phyloP scores from a whole-genome alignment of 306 rosid species.

The Sphenostylis stenocarpa region DNA sequence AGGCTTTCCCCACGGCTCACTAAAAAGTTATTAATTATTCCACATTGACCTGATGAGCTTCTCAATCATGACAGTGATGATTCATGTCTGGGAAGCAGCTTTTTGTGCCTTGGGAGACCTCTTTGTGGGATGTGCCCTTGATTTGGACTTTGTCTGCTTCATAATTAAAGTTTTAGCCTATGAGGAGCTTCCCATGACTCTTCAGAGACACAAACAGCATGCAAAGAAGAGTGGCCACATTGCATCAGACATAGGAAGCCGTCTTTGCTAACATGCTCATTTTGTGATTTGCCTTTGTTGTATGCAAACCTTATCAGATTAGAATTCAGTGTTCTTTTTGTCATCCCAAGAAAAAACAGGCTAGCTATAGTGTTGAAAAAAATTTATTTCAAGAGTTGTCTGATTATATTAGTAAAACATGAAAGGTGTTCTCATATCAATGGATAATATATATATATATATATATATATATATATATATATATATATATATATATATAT shows the following conservation, averaged over 20 bases:
- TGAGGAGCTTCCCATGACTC: neutral
- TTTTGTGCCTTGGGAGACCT: constrained; percentile 33
- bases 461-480: too few relatives aligned
- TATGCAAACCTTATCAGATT: neutral
- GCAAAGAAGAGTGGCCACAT: neutral
- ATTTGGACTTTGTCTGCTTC: constrained; percentile 40
- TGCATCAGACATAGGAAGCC: neutral
- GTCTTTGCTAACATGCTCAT: neutral
- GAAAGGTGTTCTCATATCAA: too few relatives aligned
- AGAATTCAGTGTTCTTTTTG: neutral
- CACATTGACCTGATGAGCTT: constrained; percentile 10
- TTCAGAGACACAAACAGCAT: neutral
- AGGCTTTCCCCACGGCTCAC: neutral
- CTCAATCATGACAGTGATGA: constrained; percentile 50
- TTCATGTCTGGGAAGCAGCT: constrained; percentile 39
- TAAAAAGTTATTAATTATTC: neutral
- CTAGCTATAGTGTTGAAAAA: too few relatives aligned
- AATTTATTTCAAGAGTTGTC: too few relatives aligned
- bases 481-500: too few relatives aligned
- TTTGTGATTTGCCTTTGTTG: neutral
- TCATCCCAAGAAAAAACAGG: neutral
- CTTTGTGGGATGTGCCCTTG: constrained; percentile 29
- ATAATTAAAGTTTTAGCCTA: neutral
- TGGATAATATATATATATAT: too few relatives aligned
- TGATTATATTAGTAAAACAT: too few relatives aligned